Evolutionary conservation across 148 eudicot species (phyloP).

Genomic region (Amaranthus palmeri): DNA sequence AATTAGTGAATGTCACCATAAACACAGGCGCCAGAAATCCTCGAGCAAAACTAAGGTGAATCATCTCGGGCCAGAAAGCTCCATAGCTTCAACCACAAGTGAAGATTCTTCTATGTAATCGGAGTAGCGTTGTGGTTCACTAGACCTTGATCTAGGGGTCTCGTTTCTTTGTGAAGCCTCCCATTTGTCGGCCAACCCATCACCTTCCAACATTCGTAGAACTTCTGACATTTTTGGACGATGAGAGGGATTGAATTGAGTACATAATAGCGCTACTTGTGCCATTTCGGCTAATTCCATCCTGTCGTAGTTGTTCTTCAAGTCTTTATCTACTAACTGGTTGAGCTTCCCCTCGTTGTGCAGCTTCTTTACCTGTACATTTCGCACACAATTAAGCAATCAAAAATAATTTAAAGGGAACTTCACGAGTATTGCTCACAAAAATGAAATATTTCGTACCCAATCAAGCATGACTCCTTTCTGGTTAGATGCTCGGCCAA

Average conservation of each 20-base stretch:
- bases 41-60: background rate
- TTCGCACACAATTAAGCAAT: background rate
- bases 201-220: slow-evolving; percentile 83
- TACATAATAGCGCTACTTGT: slow-evolving; percentile 78
- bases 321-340: slow-evolving; percentile 69
- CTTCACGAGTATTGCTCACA: background rate
- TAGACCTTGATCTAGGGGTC: slow-evolving; percentile 53
- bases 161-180: slow-evolving; percentile 73
- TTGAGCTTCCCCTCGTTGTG: slow-evolving; percentile 73
- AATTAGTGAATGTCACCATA: background rate
- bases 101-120: slow-evolving; percentile 90
- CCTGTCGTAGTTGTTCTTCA: slow-evolving; percentile 50
- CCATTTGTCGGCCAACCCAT: slow-evolving; percentile 84
- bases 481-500: slow-evolving; percentile 69
- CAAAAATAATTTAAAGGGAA: background rate
- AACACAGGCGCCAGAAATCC: background rate
- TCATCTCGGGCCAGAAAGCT: slow-evolving; percentile 88
- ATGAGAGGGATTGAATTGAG: slow-evolving; percentile 68
- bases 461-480: slow-evolving; percentile 91
- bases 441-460: slow-evolving; percentile 35
- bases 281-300: slow-evolving; percentile 82
- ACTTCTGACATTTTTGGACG: slow-evolving; percentile 95
- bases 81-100: slow-evolving; percentile 82
- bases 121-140: slow-evolving; percentile 61
- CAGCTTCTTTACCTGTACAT: slow-evolving; percentile 68